A percentile compares a stretch with the other conserved stretches of the same genome.
phyloP scores from a whole-genome alignment of 352 stramenopile genomes.

The Phytophthora vignae region DNA sequence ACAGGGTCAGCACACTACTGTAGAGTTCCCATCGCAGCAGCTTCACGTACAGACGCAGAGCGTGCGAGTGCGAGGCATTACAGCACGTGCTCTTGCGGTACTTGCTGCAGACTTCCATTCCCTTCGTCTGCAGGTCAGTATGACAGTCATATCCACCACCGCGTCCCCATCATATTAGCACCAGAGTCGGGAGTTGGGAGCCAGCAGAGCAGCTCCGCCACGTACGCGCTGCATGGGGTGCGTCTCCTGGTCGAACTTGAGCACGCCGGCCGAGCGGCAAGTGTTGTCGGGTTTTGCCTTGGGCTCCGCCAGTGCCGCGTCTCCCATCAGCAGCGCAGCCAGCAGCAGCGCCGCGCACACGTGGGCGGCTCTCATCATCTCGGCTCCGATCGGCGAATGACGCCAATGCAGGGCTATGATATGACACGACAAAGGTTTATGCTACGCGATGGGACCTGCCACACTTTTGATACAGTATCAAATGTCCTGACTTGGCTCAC shows the following conservation, averaged over 20 bases:
- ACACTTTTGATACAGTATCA: constrained; percentile 1
- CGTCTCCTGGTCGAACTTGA: constrained; percentile 77
- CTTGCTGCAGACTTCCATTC: constrained; percentile 82
- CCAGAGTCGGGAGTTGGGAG: neutral
- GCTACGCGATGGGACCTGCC: neutral
- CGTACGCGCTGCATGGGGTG: constrained; percentile 73
- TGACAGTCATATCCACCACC: constrained; percentile 3
- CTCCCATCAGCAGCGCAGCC: constrained; percentile 17
- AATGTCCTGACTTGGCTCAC: constrained; percentile 11
- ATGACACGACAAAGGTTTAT: neutral
- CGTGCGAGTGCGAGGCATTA: constrained; percentile 69
- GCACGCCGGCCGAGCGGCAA: constrained; percentile 66
- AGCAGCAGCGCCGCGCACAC: constrained; percentile 34
- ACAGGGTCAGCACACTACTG: neutral
- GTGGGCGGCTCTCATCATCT: constrained; percentile 27
- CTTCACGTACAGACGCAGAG: constrained; percentile 67
- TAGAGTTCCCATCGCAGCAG: constrained; percentile 2
- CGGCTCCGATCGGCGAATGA: constrained; percentile 11
- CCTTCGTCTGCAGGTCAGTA: constrained; percentile 45
- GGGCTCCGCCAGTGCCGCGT: constrained; percentile 29
- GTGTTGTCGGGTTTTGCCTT: constrained; percentile 42
- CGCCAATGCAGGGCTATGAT: neutral
- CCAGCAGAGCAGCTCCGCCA: neutral
- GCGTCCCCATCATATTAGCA: neutral
- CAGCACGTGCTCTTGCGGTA: constrained; percentile 87